Base-by-base conservation (phyloP, 352 stramenopile genomes). In the Elongisporangium undulatum region DNA sequence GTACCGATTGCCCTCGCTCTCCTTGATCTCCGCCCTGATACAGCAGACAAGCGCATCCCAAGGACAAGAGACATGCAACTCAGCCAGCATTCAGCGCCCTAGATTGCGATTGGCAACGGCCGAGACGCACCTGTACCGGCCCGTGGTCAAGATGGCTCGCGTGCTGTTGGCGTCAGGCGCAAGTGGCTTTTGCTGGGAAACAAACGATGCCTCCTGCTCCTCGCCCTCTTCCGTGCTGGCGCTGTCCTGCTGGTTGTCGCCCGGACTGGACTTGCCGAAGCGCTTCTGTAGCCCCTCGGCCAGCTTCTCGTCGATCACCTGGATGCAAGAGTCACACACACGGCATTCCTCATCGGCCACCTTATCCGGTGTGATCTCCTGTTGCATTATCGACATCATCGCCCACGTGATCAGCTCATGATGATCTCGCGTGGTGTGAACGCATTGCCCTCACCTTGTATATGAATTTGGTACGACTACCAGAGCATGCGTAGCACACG, bases 1-100 rank as follows among this genome's bases (percentile, higher is more conserved):
- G 80, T 93, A 95, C 24, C 85, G 80, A 56, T 95, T 95, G 62
- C 85, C 85, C 71, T 95, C 85, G 56, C 83, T 93, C 59, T 95
- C 85, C 53, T 92, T 95, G 75, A 95, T 95, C 61, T 95, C 85
- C 39, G 85, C 85, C 58, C 85, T 95, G 49, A 26, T 53, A 45
- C 45, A 50, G 34, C 34, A 45, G 34, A 45, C 16, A 45, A 45
- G 34, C 34, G 34, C 34, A 45, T 45, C 13, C 34, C 5, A 45
- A 45, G 34, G 34, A 45, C 34, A 45, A 45, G 16, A 20, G n/a
- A 62, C 8, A 2, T 49, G 21, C 29, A 58, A 45, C 2, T 19
- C 51, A 55, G 52, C 26, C 9, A 26, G 26, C 34, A 17, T 45
- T 45, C 13, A 45, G 34, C 34, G 17, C 34, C 7, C n/a, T n/a